Percentiles rank a stretch among this genome's conserved stretches.
Conservation (phyloP, 192 early-diverging fungal species). For the Coemansia sp. region DNA sequence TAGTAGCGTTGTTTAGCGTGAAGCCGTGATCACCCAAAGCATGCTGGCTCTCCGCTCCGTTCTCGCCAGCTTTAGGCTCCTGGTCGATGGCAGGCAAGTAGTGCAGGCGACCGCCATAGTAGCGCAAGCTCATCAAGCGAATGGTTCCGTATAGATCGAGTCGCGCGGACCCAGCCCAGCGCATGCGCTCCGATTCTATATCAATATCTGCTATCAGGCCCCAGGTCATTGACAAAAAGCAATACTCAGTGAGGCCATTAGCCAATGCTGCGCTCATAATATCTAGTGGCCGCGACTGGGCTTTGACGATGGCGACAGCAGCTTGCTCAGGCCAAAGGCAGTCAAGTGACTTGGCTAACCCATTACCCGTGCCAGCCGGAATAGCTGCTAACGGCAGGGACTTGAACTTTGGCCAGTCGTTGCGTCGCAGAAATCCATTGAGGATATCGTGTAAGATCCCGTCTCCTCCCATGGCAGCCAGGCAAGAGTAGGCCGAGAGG, state of each 20-base stretch:
- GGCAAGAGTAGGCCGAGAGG: slow-evolving; percentile 28
- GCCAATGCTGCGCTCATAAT: slow-evolving; percentile 56
- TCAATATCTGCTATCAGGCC: slow-evolving; percentile 60
- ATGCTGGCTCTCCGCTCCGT: background rate
- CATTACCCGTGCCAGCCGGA: slow-evolving; percentile 50
- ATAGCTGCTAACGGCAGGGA: slow-evolving; percentile 42
- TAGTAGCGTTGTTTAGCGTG: background rate
- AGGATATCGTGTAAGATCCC: slow-evolving; percentile 51
- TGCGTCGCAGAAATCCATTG: slow-evolving; percentile 44
- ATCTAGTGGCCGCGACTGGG: slow-evolving; percentile 52
- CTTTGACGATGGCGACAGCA: slow-evolving; percentile 56
- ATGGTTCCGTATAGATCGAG: slow-evolving; percentile 51
- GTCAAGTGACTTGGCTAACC: slow-evolving; percentile 50
- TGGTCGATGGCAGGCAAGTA: slow-evolving; percentile 50
- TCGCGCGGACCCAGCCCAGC: slow-evolving; percentile 53
- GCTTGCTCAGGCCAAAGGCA: slow-evolving; percentile 49
- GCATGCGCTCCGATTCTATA: slow-evolving; percentile 60
- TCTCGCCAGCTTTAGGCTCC: background rate
- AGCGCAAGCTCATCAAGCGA: slow-evolving; percentile 59
- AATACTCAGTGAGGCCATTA: slow-evolving; percentile 47
- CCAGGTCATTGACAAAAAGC: slow-evolving; percentile 59
- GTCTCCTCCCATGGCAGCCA: slow-evolving; percentile 49
- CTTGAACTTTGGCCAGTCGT: slow-evolving; percentile 44
- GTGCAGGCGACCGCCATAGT: slow-evolving; percentile 60
- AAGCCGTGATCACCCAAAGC: background rate